Evolutionary conservation across 2,329 filamentous ascomycete genomes (phyloP).

Genomic region (Penicillium sp.): DNA sequence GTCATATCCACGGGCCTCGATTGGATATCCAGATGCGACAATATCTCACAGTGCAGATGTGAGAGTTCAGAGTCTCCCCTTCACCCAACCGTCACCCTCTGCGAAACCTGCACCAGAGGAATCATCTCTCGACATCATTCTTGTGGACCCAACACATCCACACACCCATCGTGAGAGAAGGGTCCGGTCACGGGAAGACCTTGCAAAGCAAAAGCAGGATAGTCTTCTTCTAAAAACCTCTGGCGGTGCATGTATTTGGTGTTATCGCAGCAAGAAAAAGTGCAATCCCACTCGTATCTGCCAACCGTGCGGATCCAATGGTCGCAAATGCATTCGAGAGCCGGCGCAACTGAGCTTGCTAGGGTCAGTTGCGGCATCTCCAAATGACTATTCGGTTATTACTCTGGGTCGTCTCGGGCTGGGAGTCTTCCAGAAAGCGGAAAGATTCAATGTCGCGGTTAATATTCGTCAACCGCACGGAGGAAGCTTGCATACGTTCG

Average conservation of each 20-base stretch:
- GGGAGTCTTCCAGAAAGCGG: neutral
- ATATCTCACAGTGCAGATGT: neutral
- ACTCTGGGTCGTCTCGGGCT: constrained; percentile 4
- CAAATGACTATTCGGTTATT: neutral
- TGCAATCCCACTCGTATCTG: constrained; percentile 14
- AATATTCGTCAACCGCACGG: constrained; percentile 12
- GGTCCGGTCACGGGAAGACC: constrained; percentile 11
- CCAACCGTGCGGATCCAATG: constrained; percentile 21
- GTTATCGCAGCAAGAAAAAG: constrained; percentile 26
- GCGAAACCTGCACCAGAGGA: neutral
- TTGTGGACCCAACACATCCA: constrained; percentile 17
- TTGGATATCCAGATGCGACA: neutral
- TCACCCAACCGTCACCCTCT: neutral
- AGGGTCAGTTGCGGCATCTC: neutral
- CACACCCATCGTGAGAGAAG: constrained; percentile 3
- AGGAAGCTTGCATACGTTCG: constrained; percentile 1
- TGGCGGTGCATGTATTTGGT: constrained; percentile 30
- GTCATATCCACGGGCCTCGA: neutral
- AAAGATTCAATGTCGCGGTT: constrained; percentile 6
- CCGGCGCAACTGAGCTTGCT: constrained; percentile 16
- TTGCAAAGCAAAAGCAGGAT: constrained; percentile 15
- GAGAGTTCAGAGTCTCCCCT: neutral
- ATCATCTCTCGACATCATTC: constrained; percentile 2
- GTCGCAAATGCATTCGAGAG: constrained; percentile 22
- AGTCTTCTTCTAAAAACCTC: constrained; percentile 16